A percentile compares a stretch with the other conserved stretches of the same genome.
These are phyloP conservation scores for Graphilbum sp. DNA, from an alignment of 2,329 filamentous ascomycete genomes.

Conservation along the genomic window DNA sequence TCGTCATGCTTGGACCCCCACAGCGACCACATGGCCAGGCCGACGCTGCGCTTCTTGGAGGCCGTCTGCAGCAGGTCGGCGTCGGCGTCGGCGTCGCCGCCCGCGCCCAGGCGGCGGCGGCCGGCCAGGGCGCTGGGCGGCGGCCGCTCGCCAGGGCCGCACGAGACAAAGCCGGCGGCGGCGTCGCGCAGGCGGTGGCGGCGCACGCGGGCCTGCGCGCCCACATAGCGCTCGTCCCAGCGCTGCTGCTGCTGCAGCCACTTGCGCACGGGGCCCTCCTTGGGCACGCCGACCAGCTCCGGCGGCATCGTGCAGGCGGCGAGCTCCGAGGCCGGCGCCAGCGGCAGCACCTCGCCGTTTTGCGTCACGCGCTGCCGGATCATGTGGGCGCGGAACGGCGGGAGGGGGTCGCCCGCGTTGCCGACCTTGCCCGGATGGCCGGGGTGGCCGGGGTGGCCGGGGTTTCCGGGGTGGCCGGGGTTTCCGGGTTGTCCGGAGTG, in stretches of 20 bases:
- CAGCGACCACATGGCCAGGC: slow-evolving; percentile 66
- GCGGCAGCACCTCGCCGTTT: slow-evolving; percentile 55
- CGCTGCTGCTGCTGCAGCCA: slow-evolving; percentile 63
- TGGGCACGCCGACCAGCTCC: slow-evolving; percentile 60
- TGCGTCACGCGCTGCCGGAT: slow-evolving; percentile 75
- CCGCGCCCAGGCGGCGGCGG: slow-evolving; percentile 35
- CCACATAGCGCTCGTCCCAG: slow-evolving; percentile 59
- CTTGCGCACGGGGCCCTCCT: slow-evolving; percentile 60
- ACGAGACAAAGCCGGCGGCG: slow-evolving; percentile 51
- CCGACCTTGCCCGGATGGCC: slow-evolving; percentile 38
- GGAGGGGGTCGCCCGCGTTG: slow-evolving; percentile 72
- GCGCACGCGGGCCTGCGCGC: slow-evolving; percentile 54
- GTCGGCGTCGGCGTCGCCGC: slow-evolving; percentile 5
- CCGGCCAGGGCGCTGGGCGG: slow-evolving; percentile 74
- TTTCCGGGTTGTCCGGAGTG: neutral
- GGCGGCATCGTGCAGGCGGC: slow-evolving; percentile 45
- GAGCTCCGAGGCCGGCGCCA: slow-evolving; percentile 49
- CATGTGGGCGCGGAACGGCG: slow-evolving; percentile 71
- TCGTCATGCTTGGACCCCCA: slow-evolving; percentile 88
- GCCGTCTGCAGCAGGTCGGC: slow-evolving; percentile 13
- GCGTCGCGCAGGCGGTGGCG: slow-evolving; percentile 60
- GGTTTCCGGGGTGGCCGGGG: too few species aligned
- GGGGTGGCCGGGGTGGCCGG: too few species aligned
- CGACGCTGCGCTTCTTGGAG: slow-evolving; percentile 44
- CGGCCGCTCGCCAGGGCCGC: slow-evolving; percentile 56